phyloP scores from a whole-genome alignment of 768 basidiomycete species.

The Psilocybe azurescens region DNA sequence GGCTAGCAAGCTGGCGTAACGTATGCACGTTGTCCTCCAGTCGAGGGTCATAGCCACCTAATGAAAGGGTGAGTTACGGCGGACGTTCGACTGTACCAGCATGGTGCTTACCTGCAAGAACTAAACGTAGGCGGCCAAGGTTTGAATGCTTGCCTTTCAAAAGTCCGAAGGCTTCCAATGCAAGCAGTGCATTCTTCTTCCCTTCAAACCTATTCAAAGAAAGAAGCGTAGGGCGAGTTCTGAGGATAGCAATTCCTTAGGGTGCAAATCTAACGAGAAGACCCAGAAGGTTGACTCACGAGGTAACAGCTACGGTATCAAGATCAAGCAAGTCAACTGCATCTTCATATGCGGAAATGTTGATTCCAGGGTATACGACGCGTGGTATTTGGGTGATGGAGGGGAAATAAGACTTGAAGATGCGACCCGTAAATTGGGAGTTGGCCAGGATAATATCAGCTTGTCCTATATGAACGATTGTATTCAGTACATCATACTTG shows the following conservation, averaged over 20 bases:
- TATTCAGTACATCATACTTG: background rate
- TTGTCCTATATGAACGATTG: slow-evolving; percentile 57
- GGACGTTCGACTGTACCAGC: background rate
- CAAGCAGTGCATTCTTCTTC: slow-evolving; percentile 91
- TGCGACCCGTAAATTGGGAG: slow-evolving; percentile 85
- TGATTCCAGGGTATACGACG: slow-evolving; percentile 97
- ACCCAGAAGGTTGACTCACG: slow-evolving; percentile 50
- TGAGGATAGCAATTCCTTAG: slow-evolving; percentile 25
- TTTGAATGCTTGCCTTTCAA: slow-evolving; percentile 38
- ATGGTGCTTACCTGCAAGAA: slow-evolving; percentile 69
- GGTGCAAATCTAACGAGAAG: background rate
- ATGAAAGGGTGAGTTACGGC: background rate
- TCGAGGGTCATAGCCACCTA: slow-evolving; percentile 91
- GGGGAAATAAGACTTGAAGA: slow-evolving; percentile 79
- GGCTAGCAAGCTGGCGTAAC: slow-evolving; percentile 64
- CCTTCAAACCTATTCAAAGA: slow-evolving; percentile 95
- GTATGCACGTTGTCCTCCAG: slow-evolving; percentile 83
- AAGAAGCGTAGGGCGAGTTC: slow-evolving; percentile 73
- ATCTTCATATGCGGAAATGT: slow-evolving; percentile 71
- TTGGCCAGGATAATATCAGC: slow-evolving; percentile 93
- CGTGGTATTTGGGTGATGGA: slow-evolving; percentile 64
- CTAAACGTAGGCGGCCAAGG: slow-evolving; percentile 59
- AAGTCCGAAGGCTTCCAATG: slow-evolving; percentile 76
- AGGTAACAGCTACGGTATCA: slow-evolving; percentile 58
- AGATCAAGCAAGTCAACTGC: slow-evolving; percentile 46